phyloP scores from a whole-genome alignment of 2,329 filamentous ascomycete species.

The Aspergillus tanneri region DNA sequence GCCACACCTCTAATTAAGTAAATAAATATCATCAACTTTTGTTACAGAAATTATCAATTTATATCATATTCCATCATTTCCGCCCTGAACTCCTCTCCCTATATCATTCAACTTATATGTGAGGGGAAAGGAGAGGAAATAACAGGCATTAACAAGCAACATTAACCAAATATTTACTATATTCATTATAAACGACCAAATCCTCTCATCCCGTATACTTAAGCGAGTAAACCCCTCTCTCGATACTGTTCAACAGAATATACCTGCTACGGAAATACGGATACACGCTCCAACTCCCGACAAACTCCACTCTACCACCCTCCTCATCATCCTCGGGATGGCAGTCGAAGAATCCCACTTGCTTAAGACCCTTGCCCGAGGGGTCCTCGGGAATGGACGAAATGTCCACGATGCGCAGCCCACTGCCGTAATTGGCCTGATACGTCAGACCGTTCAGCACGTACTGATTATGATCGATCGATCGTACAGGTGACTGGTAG shows the following conservation, averaged over 20 bases:
- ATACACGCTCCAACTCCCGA: constrained; percentile 21
- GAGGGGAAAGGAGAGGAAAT: too few relatives aligned
- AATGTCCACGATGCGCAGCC: constrained; percentile 20
- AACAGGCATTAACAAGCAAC: too few relatives aligned
- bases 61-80: too few relatives aligned
- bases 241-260: constrained; percentile 21
- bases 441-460: constrained; percentile 19
- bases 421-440: constrained; percentile 21
- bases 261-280: constrained; percentile 18
- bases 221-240: constrained; percentile 20
- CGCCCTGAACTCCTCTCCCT: too few relatives aligned
- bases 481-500: constrained; percentile 20
- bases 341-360: constrained; percentile 20
- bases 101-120: too few relatives aligned
- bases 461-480: constrained; percentile 24
- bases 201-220: constrained; percentile 21
- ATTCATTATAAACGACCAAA: too few relatives aligned
- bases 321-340: constrained; percentile 18
- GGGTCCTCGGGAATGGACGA: constrained; percentile 17
- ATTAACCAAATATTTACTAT: background rate
- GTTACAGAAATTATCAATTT: too few relatives aligned
- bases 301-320: constrained; percentile 17
- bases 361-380: constrained; percentile 12
- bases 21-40: too few relatives aligned
- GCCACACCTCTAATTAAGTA: too few relatives aligned